phyloP scores from a whole-genome alignment of 768 basidiomycete species.

The Artomyces pyxidatus region DNA sequence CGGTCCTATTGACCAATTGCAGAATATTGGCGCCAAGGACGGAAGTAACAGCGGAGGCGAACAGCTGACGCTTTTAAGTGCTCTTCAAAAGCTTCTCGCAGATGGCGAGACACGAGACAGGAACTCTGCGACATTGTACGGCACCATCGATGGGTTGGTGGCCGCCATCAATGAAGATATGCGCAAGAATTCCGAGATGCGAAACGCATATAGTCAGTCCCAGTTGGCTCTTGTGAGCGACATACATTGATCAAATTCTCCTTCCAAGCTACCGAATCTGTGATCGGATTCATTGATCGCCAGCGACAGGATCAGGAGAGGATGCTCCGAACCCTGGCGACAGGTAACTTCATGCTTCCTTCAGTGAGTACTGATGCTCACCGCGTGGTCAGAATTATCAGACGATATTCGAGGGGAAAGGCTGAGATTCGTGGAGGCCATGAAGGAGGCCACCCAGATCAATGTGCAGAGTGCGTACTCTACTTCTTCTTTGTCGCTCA shows the following conservation, averaged over 20 bases:
- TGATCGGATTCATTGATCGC: conserved; percentile 54
- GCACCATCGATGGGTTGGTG: conserved; percentile 29
- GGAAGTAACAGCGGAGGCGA: conserved; percentile 11
- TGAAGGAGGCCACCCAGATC: conserved; percentile 87
- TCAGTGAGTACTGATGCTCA: not conserved
- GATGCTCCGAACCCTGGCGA: conserved; percentile 56
- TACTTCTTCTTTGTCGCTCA: not conserved
- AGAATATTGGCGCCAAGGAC: conserved; percentile 15
- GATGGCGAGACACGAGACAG: conserved; percentile 25
- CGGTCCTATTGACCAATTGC: conserved; percentile 25
- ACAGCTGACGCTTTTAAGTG: conserved; percentile 25
- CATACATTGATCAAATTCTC: conserved; percentile 4
- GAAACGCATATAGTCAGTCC: conserved; percentile 30
- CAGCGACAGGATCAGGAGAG: conserved; percentile 69
- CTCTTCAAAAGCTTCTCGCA: conserved; percentile 28
- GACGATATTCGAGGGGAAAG: conserved; percentile 82
- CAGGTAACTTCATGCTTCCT: conserved; percentile 33
- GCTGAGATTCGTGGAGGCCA: conserved; percentile 85
- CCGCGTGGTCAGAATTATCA: conserved; percentile 53
- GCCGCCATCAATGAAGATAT: conserved; percentile 35
- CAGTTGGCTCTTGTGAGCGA: not conserved
- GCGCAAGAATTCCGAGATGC: conserved; percentile 30
- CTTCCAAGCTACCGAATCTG: conserved; percentile 42
- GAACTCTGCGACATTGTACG: conserved; percentile 24
- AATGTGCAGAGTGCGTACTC: conserved; percentile 61